Conservation (phyloP, 495 filamentous ascomycete genomes). For the Cetradonia linearis region DNA sequence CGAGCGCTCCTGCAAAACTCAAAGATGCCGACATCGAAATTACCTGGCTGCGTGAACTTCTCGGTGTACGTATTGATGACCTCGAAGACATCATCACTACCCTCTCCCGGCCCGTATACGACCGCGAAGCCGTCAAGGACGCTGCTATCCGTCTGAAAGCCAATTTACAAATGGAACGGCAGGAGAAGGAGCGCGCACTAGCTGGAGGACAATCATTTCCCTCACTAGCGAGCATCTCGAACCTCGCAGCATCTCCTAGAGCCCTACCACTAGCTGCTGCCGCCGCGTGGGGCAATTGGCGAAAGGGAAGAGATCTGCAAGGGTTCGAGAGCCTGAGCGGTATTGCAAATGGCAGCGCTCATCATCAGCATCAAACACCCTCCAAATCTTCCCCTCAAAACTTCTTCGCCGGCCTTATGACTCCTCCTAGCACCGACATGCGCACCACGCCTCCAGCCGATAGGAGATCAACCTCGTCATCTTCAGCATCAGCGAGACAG, state of each 20-base stretch:
- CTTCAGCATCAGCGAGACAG: conserved; percentile 27
- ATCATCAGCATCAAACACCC: conserved; percentile 43
- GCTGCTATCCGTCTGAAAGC: conserved; percentile 86
- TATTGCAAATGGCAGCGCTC: conserved; percentile 32
- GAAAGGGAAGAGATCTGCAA: conserved; percentile 46
- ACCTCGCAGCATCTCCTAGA: conserved; percentile 64
- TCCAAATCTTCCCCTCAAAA: conserved; percentile 44
- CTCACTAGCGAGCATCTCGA: conserved; percentile 46
- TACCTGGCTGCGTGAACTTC: conserved; percentile 84
- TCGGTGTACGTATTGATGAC: conserved; percentile 82
- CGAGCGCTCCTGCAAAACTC: conserved; percentile 66
- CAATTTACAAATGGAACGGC: conserved; percentile 94
- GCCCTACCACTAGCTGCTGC: conserved; percentile 72
- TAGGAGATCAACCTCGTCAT: conserved; percentile 36
- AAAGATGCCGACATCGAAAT: conserved; percentile 90
- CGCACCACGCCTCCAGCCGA: conserved; percentile 41
- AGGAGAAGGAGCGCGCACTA: conserved; percentile 69
- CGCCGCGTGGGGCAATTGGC: conserved; percentile 78
- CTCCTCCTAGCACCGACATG: conserved; percentile 62
- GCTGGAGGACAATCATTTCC: conserved; percentile 40
- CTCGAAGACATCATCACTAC: conserved; percentile 82
- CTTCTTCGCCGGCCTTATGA: conserved; percentile 69
- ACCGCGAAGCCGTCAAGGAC: conserved; percentile 68
- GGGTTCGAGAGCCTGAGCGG: conserved; percentile 34
- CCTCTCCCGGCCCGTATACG: conserved; percentile 60